A percentile compares a stretch with the other conserved stretches of the same genome.
These are phyloP conservation scores for Aspergillus pseudonomiae DNA, from an alignment of 2,329 filamentous ascomycete species.

Conservation along the genomic window DNA sequence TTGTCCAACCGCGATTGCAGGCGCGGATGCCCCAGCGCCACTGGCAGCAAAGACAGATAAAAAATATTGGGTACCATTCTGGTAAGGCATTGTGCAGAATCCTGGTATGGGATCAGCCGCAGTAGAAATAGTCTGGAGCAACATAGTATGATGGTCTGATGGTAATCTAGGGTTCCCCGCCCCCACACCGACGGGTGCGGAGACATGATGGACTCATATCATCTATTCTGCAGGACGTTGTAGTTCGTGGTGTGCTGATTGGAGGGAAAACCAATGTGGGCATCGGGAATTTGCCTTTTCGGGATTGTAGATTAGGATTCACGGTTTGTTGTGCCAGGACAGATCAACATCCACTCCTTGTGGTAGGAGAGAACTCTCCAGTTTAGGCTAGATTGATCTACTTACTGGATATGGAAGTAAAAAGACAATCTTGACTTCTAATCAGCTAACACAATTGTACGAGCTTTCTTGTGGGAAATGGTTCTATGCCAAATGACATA, in stretches of 20 bases:
- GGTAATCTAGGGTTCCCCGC: not conserved
- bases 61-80: not conserved
- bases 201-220: not conserved
- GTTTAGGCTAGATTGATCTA: too few species aligned
- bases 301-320: not conserved
- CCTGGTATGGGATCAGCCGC: not conserved
- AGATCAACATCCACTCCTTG: too few species aligned
- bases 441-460: too few species aligned
- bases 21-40: not conserved
- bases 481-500: too few species aligned
- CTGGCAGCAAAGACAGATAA: not conserved
- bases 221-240: not conserved
- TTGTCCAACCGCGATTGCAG: conserved; percentile 21
- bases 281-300: conserved; percentile 7
- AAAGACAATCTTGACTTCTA: too few species aligned
- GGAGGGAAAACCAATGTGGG: not conserved
- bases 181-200: not conserved
- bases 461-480: too few species aligned
- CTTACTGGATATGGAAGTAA: too few species aligned
- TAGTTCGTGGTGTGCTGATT: not conserved
- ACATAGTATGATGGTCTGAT: not conserved
- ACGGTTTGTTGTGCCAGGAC: too few species aligned
- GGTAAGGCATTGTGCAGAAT: not conserved
- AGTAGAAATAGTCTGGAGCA: not conserved
- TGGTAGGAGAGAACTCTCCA: too few species aligned